Percentiles rank a stretch among this genome's conserved stretches.
Evolutionary conservation across 1,139 yeast species (phyloP).

Genomic region (Sugiyamaella paludigena): DNA sequence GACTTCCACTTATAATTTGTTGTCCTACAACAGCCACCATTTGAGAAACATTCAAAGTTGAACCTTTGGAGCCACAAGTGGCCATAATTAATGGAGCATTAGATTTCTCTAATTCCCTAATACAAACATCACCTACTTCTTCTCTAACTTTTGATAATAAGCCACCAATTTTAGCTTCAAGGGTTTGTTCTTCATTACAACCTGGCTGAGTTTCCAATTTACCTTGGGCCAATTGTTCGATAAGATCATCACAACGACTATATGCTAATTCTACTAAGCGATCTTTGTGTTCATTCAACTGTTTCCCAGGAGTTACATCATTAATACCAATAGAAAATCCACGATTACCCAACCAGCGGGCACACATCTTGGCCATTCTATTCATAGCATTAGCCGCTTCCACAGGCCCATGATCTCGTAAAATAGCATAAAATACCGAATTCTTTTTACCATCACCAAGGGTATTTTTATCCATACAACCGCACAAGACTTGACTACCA

Average conservation of each 20-base stretch:
- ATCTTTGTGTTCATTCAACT: conserved; percentile 76
- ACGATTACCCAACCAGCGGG: conserved; percentile 87
- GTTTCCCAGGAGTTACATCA: conserved; percentile 92
- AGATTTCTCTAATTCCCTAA: conserved; percentile 79
- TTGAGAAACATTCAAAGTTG: conserved; percentile 95
- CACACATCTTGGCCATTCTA: conserved; percentile 97
- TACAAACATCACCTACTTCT: conserved; percentile 98
- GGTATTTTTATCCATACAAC: conserved; percentile 95
- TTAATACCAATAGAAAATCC: conserved; percentile 97
- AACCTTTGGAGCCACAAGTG: conserved; percentile 98
- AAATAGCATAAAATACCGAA: conserved; percentile 90
- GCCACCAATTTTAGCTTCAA: conserved; percentile 97
- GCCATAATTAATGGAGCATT: conserved; percentile 99
- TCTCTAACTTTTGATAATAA: conserved; percentile 94
- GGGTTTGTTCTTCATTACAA: conserved; percentile 96
- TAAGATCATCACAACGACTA: conserved; percentile 86
- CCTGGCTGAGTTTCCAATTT: conserved; percentile 98
- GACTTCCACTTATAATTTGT: conserved; percentile 96
- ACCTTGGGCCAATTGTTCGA: conserved; percentile 75
- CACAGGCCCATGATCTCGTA: conserved; percentile 92
- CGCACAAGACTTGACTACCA: conserved; percentile 84
- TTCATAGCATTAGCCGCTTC: conserved; percentile 98
- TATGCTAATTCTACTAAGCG: conserved; percentile 89
- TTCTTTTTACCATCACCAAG: conserved; percentile 98
- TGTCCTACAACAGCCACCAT: conserved; percentile 99